A percentile compares a stretch with the other conserved stretches of the same genome.
Evolutionary conservation across 768 basidiomycete species (phyloP).

Genomic region (Collybia nuda): DNA sequence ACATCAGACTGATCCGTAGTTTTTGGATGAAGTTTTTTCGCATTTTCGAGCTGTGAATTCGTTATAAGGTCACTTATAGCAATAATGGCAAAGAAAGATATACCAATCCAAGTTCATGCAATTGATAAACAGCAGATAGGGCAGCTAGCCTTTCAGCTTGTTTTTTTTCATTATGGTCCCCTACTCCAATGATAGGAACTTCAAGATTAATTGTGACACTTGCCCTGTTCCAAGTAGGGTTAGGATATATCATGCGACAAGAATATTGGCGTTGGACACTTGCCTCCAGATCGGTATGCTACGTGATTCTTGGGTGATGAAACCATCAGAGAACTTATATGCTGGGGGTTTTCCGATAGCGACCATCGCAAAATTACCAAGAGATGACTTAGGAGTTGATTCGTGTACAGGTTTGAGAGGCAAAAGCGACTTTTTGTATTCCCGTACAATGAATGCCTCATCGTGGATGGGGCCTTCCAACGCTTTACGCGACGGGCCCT

Average conservation of each 20-base stretch:
- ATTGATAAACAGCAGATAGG: conserved; percentile 69
- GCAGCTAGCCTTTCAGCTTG: conserved; percentile 77
- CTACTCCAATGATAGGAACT: conserved; percentile 53
- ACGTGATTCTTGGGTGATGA: conserved; percentile 18
- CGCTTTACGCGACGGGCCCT: conserved; percentile 3
- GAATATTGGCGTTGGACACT: conserved; percentile 7
- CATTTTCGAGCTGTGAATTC: conserved; percentile 35
- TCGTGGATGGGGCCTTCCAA: conserved; percentile 35
- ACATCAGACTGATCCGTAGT: conserved; percentile 19
- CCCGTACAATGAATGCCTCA: conserved; percentile 29
- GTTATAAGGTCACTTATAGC: neutral
- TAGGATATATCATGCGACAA: neutral
- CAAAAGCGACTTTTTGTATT: conserved; percentile 26
- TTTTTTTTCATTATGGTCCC: conserved; percentile 58
- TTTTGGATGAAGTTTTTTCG: conserved; percentile 25
- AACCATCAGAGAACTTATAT: conserved; percentile 32
- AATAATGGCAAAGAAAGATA: conserved; percentile 23
- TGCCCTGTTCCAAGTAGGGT: conserved; percentile 25
- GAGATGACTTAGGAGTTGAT: conserved; percentile 35
- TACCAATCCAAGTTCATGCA: conserved; percentile 64
- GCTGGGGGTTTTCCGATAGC: conserved; percentile 25
- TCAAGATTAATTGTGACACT: conserved; percentile 39
- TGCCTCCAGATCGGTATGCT: conserved; percentile 40
- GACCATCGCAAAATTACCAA: conserved; percentile 37
- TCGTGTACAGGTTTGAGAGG: conserved; percentile 31